Percentiles rank a stretch among this genome's conserved stretches.
These are phyloP conservation scores for Aspergillus awamori DNA, from an alignment of 2,329 filamentous ascomycete genomes.

Conservation along the genomic window DNA sequence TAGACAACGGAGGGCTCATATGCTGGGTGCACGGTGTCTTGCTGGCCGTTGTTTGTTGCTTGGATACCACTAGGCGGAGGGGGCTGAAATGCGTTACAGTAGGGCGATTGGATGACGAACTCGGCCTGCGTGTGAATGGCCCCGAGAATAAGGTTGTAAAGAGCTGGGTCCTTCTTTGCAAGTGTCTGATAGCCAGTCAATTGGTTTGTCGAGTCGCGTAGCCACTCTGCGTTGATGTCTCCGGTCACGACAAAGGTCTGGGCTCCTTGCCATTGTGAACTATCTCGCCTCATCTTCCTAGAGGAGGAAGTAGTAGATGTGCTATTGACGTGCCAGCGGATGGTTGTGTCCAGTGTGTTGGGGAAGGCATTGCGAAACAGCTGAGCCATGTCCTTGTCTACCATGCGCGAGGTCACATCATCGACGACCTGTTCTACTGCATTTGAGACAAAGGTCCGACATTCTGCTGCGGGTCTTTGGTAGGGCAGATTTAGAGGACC, in stretches of 20 bases:
- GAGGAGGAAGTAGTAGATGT: conserved; percentile 27
- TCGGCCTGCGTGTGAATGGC: conserved; percentile 96
- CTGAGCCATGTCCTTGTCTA: conserved; percentile 83
- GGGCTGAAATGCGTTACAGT: conserved; percentile 98
- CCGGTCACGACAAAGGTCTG: conserved; percentile 94
- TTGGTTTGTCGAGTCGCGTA: conserved; percentile 92
- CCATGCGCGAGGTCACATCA: conserved; percentile 76
- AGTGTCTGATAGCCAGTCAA: conserved; percentile 85
- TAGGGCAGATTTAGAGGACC: conserved; percentile 81
- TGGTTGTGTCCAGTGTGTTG: conserved; percentile 85
- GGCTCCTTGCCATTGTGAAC: conserved; percentile 74
- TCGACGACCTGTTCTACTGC: conserved; percentile 86
- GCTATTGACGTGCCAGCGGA: conserved; percentile 80
- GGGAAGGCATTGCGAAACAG: conserved; percentile 96
- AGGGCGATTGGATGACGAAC: conserved; percentile 90
- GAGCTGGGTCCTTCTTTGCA: conserved; percentile 75
- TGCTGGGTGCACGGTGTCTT: conserved; percentile 79
- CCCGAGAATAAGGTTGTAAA: conserved; percentile 80
- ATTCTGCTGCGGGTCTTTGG: conserved; percentile 78
- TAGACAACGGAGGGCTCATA: conserved; percentile 88
- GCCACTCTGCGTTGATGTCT: conserved; percentile 91
- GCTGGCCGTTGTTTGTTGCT: conserved; percentile 75
- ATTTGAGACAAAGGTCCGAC: conserved; percentile 85
- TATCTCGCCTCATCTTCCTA: conserved; percentile 49
- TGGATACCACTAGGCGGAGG: conserved; percentile 78